A percentile compares a stretch with the other conserved stretches of the same genome.
Evolutionary conservation across 1,139 yeast genomes (phyloP).

Genomic region (Lodderomyces metapsilosis): DNA sequence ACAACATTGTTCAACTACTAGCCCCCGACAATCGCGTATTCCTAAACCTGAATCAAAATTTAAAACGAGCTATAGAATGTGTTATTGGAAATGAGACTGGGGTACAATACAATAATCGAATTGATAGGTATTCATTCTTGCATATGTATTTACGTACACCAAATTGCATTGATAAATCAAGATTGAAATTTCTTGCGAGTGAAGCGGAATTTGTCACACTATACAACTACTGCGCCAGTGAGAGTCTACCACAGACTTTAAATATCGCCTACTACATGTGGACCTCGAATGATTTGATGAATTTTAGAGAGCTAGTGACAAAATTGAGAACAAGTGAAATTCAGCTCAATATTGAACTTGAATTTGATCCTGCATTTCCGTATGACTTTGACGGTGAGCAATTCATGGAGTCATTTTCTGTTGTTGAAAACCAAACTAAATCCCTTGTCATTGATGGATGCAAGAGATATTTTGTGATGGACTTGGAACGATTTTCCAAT

Average conservation of each 20-base stretch:
- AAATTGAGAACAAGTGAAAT: neutral
- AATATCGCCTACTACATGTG: slow-evolving; percentile 23
- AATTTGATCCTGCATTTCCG: slow-evolving; percentile 21
- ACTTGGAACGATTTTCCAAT: neutral
- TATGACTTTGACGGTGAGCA: slow-evolving; percentile 15
- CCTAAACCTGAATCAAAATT: slow-evolving; percentile 8
- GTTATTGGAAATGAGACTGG: slow-evolving; percentile 6
- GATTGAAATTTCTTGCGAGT: slow-evolving; percentile 9
- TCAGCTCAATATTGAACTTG: slow-evolving; percentile 18
- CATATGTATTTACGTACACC: slow-evolving; percentile 18
- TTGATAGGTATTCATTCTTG: slow-evolving; percentile 13
- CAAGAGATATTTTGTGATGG: neutral
- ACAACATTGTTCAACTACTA: slow-evolving; percentile 11
- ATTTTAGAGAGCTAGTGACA: slow-evolving; percentile 14
- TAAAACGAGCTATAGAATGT: slow-evolving; percentile 10
- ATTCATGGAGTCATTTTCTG: slow-evolving; percentile 3
- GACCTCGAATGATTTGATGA: slow-evolving; percentile 19
- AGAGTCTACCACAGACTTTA: slow-evolving; percentile 9
- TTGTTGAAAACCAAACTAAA: neutral
- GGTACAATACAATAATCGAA: slow-evolving; percentile 16
- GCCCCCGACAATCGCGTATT: slow-evolving; percentile 7
- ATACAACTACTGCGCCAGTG: slow-evolving; percentile 8
- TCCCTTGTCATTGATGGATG: neutral
- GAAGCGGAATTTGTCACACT: slow-evolving; percentile 5
- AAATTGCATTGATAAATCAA: slow-evolving; percentile 13